Base-by-base conservation (phyloP, 495 filamentous ascomycete species). In the Amphirosellinia nigrospora region DNA sequence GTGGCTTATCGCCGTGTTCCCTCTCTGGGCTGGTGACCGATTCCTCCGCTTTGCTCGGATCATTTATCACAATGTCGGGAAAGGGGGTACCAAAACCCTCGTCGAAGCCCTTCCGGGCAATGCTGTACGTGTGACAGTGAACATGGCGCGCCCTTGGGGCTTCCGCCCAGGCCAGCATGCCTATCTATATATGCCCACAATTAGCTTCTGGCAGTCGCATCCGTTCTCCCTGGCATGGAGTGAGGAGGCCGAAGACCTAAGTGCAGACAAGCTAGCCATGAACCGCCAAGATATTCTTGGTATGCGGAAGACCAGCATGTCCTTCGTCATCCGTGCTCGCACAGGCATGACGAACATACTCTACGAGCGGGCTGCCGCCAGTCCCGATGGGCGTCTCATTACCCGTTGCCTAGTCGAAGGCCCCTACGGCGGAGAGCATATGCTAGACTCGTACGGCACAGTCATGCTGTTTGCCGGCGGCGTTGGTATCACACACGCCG, bases 401-500 rank as follows among this genome's bases (percentile, higher is more conserved):
- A 87, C 88, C 23, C 84, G 80, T 10, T 92, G 90, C 66, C 85
- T 91, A 46, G 87, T 93, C 65, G 94, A 97, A 79, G 94, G 94
- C 0, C 94, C 94, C 5, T 97, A 97, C 80, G 91, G 91, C 46
- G 90, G 89, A 60, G 83, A 87, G 69, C 84, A 89, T 65, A 83
- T 82, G 64, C 82, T 94, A 69, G 81, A 88, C 59, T 94, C 90
- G 60, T 97, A 96, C 81, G 94, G 94, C 68, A 96, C 93, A 0
- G 89, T 93, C 28, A 83, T 97, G 74, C 87, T 97, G 26, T 93
- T 97, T 74, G 93, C 93, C 15, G 94, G 91, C 67, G 94, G 94
- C 60, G 90, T 96, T 3, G 94, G 94, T 63, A 94, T 97, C 70
- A 97, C 94, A 1, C 94, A 97, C 76, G 92, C 94, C 72, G 88